A percentile compares a stretch with the other conserved stretches of the same genome.
Conservation (phyloP, 2,329 filamentous ascomycete species). For the Colletotrichum sp. region DNA sequence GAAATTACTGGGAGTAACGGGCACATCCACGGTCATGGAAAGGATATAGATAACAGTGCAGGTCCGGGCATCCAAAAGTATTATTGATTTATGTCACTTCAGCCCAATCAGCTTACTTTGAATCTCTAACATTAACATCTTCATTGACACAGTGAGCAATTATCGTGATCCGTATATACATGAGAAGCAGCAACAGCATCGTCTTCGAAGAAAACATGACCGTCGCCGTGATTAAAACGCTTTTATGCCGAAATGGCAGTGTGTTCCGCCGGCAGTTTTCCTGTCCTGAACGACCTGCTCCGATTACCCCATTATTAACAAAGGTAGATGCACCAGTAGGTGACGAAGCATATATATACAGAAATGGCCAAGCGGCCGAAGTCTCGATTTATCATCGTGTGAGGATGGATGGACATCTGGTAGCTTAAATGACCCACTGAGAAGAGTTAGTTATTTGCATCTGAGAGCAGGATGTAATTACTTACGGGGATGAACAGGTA, state of each 20-base stretch:
- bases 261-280: background rate
- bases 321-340: background rate
- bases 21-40: no score
- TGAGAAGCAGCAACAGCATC: background rate
- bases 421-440: background rate
- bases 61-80: no score
- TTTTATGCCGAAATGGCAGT: background rate
- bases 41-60: no score
- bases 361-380: background rate
- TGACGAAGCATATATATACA: background rate
- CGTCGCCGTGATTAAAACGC: background rate
- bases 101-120: background rate
- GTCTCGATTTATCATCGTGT: background rate
- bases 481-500: conserved; percentile 74
- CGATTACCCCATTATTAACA: background rate
- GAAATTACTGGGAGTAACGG: no score
- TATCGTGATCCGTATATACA: background rate
- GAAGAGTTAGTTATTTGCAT: background rate
- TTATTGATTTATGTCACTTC: background rate
- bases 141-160: background rate
- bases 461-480: background rate
- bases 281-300: background rate
- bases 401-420: background rate
- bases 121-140: background rate
- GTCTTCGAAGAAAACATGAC: background rate